These are phyloP conservation scores for Saururus chinensis DNA, from an alignment of 164 flowering plant genomes.

Conservation along the genomic window DNA sequence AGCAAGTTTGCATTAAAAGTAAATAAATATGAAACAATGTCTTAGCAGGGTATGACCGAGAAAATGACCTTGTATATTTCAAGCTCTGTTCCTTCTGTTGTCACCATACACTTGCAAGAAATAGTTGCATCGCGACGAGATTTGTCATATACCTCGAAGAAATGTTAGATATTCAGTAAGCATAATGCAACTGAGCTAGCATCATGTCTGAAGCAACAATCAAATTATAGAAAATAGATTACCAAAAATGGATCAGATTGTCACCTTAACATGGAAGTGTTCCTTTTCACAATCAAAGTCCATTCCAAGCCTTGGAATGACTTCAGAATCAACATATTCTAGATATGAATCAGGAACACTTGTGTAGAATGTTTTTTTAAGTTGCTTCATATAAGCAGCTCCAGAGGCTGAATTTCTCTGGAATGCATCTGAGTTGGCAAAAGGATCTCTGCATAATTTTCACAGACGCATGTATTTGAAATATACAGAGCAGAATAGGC, in stretches of 20 bases:
- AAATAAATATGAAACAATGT: too few species aligned
- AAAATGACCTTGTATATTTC: constrained; percentile 40
- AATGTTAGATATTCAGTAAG: neutral
- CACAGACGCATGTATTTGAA: too few species aligned
- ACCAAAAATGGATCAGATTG: neutral
- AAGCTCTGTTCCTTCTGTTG: constrained; percentile 20
- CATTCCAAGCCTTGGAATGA: constrained; percentile 26
- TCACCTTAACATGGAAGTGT: constrained; percentile 37
- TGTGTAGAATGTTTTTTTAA: constrained; percentile 27
- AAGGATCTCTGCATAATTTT: constrained; percentile 17
- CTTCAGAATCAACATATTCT: constrained; percentile 16
- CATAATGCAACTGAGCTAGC: neutral
- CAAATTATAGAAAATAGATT: neutral
- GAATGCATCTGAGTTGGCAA: constrained; percentile 11
- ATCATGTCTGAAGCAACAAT: too few species aligned
- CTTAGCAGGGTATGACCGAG: neutral
- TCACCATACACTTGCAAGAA: constrained; percentile 45
- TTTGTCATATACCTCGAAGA: constrained; percentile 34
- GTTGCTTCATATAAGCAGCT: constrained; percentile 11
- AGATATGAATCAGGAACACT: constrained; percentile 29
- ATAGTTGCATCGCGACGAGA: constrained; percentile 24
- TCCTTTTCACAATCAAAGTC: constrained; percentile 33
- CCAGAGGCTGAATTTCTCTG: constrained; percentile 14
- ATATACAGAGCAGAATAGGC: too few species aligned
- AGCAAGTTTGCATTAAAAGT: too few species aligned